A percentile compares a stretch with the other conserved stretches of the same genome.
phyloP scores from a whole-genome alignment of 352 stramenopile species.

The Achlya hypogyna region DNA sequence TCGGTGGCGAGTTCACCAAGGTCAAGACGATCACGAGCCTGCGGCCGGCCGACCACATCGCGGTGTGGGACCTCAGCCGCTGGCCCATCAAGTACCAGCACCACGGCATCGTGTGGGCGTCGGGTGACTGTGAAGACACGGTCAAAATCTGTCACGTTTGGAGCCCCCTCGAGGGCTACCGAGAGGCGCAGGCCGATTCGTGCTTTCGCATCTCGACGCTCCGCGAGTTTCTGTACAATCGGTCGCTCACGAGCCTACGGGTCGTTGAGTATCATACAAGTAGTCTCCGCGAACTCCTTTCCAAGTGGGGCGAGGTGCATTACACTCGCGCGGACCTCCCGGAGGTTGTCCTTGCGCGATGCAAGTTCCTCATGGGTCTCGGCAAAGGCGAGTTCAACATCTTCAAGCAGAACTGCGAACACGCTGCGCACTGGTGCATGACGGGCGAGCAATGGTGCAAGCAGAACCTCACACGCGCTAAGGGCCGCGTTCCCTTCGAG shows the following conservation, averaged over 20 bases:
- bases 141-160: conserved; percentile 79
- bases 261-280: conserved; percentile 84
- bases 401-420: conserved; percentile 83
- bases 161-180: conserved; percentile 65
- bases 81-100: conserved; percentile 83
- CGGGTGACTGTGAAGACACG: conserved; percentile 46
- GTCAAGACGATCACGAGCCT: conserved; percentile 63
- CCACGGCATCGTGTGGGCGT: conserved; percentile 77
- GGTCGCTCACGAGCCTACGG: conserved; percentile 46
- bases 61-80: conserved; percentile 78
- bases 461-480: conserved; percentile 65
- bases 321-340: conserved; percentile 72
- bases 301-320: conserved; percentile 79
- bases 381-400: conserved; percentile 80
- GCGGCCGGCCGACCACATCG: conserved; percentile 73
- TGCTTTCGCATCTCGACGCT: conserved; percentile 82
- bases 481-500: conserved; percentile 70
- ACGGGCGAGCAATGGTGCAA: conserved; percentile 86
- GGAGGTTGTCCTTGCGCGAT: conserved; percentile 70
- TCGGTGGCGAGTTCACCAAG: conserved; percentile 74
- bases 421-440: conserved; percentile 83
- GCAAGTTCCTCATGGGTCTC: conserved; percentile 71
- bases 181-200: conserved; percentile 71
- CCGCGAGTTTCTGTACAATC: conserved; percentile 68
- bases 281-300: conserved; percentile 62